These are phyloP conservation scores for Aureococcus anophagefferens DNA, from an alignment of 108 stramenopile species.

Conservation along the genomic window DNA sequence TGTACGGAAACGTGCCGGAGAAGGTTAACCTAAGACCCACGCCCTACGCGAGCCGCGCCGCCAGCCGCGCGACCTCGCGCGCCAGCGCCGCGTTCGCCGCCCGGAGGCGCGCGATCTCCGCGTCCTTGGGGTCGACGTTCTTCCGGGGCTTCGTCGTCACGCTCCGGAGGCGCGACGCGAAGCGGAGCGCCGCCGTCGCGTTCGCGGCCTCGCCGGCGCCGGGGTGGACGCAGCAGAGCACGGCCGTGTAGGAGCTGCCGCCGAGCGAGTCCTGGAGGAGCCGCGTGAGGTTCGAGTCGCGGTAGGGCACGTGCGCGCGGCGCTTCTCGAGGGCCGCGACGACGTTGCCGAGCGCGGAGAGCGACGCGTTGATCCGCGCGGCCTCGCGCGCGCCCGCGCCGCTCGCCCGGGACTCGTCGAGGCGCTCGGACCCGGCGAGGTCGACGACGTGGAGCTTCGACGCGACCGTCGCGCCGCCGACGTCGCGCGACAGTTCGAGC, in stretches of 20 bases:
- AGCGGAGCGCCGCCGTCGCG: slow-evolving; percentile 26
- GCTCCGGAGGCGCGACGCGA: slow-evolving; percentile 21
- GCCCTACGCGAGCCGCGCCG: too few relatives aligned
- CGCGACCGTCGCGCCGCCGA: neutral
- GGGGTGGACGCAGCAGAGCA: slow-evolving; percentile 19
- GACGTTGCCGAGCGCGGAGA: slow-evolving; percentile 19
- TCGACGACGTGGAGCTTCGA: slow-evolving; percentile 17
- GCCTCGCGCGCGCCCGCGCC: slow-evolving; percentile 11
- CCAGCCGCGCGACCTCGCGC: too few relatives aligned
- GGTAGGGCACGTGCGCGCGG: slow-evolving; percentile 23
- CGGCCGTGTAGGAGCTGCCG: slow-evolving; percentile 25
- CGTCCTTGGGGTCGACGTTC: slow-evolving; percentile 4
- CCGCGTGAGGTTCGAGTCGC: slow-evolving; percentile 38
- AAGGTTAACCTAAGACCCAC: too few relatives aligned
- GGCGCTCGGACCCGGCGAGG: slow-evolving; percentile 25
- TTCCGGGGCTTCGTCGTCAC: slow-evolving; percentile 8
- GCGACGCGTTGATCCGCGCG: slow-evolving; percentile 12
- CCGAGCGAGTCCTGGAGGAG: slow-evolving; percentile 22
- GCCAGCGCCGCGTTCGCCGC: neutral
- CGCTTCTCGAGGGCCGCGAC: slow-evolving; percentile 12
- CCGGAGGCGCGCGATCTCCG: neutral
- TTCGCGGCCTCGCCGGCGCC: slow-evolving; percentile 9
- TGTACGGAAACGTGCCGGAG: too few relatives aligned
- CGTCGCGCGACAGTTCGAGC: neutral
- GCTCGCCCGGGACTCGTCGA: slow-evolving; percentile 7